Evolutionary conservation across 352 stramenopile genomes (phyloP), one percentile per base, ranked within the genome.

Genomic region (Pythium dissimile): DNA sequence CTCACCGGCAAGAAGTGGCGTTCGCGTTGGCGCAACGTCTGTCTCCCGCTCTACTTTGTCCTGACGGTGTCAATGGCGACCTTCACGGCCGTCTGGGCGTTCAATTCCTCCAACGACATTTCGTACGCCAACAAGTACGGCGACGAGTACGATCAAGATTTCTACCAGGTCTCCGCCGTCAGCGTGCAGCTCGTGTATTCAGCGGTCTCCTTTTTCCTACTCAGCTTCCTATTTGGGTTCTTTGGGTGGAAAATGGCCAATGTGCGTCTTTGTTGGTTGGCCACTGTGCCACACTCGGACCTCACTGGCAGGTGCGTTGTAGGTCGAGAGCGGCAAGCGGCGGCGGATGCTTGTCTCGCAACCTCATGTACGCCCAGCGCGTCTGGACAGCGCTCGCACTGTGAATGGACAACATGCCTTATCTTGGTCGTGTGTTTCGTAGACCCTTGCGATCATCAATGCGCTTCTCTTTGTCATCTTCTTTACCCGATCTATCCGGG

Each of bases 221-320:
- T 94, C 46, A 88, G 79, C 62, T 76, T 85, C 9, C 69, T 92
- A 37, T 94, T 94, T 63, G 84, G 81, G 16, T 75, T 86, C 62
- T 94, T 94, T 49, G 82, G 81, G n/a, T 92, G 82, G 82, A 91
- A 93, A 62, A 88, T 93, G 70, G 74, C 80, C 23, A 89, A 85
- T 38, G 81, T 90, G 68, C 11, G 76, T 55, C 3, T n/a, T n/a
- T n/a, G n/a, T n/a, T n/a, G n/a, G n/a, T n/a, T n/a, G n/a, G n/a
- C n/a, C n/a, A n/a, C n/a, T n/a, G n/a, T n/a, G n/a, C n/a, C n/a
- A n/a, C n/a, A n/a, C n/a, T n/a, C n/a, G n/a, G n/a, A n/a, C n/a
- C n/a, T n/a, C n/a, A n/a, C n/a, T n/a, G n/a, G n/a, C n/a, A n/a
- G n/a, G n/a, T n/a, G n/a, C n/a, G n/a, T n/a, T n/a, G n/a, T 42